Conservation (phyloP, 2,329 filamentous ascomycete species). For the Paracoccidioides lutzii region DNA sequence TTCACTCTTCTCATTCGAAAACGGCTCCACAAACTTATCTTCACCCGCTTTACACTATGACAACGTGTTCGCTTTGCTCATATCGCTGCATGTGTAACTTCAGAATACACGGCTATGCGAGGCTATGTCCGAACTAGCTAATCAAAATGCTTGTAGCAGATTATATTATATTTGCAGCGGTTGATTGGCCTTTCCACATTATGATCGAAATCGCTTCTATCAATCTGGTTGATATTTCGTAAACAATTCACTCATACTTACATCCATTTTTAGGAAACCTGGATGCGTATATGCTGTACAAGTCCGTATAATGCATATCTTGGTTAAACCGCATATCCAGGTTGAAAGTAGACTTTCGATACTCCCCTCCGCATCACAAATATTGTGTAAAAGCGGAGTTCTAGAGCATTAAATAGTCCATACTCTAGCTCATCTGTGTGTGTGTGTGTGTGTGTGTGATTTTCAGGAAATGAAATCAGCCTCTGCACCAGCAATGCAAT, state of each 20-base stretch:
- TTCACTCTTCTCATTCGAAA: too few species aligned
- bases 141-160: background rate
- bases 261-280: too few species aligned
- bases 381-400: background rate
- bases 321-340: too few species aligned
- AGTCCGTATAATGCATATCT: background rate
- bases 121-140: background rate
- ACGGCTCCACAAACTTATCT: too few species aligned
- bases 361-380: background rate
- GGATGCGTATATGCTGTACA: background rate
- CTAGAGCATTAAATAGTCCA: background rate
- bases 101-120: background rate
- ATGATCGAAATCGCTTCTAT: background rate
- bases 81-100: background rate
- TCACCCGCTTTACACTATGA: background rate
- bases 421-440: background rate
- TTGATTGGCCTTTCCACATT: background rate
- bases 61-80: background rate
- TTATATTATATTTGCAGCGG: background rate
- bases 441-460: too few species aligned
- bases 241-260: background rate
- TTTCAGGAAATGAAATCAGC: background rate
- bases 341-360: background rate
- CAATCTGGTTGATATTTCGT: background rate
- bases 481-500: background rate